A percentile compares a stretch with the other conserved stretches of the same genome.
phyloP scores from a whole-genome alignment of 768 basidiomycete genomes.

The Rhizopogon salebrosus region DNA sequence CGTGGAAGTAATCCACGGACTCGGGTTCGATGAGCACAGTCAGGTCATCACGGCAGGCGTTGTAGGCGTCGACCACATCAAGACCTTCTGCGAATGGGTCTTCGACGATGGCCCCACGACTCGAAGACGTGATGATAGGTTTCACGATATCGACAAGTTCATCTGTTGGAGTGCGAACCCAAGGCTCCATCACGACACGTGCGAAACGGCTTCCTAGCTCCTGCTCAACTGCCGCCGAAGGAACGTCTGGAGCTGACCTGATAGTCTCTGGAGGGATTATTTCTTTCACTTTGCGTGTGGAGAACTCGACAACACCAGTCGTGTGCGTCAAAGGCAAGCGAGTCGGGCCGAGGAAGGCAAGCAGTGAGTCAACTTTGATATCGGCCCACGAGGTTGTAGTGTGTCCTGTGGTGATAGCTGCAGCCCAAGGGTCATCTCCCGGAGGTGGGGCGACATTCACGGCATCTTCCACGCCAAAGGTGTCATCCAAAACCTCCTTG shows the following conservation, averaged over 20 bases:
- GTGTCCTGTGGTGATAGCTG: constrained; percentile 16
- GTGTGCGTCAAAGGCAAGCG: constrained; percentile 53
- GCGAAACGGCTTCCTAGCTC: constrained; percentile 38
- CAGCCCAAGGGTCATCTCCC: constrained; percentile 19
- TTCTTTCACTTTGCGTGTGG: constrained; percentile 51
- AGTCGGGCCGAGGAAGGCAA: constrained; percentile 48
- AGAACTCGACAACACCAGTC: constrained; percentile 58
- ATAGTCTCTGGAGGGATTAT: constrained; percentile 32
- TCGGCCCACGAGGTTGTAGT: constrained; percentile 27
- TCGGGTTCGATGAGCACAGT: constrained; percentile 23
- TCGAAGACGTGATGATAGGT: constrained; percentile 28
- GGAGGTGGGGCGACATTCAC: constrained; percentile 15
- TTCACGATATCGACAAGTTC: constrained; percentile 29
- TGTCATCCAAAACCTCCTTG: constrained; percentile 25
- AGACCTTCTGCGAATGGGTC: constrained; percentile 3
- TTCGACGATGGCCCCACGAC: constrained; percentile 19
- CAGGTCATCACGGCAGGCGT: constrained; percentile 27
- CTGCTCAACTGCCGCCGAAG: constrained; percentile 31
- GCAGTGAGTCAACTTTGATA: constrained; percentile 22
- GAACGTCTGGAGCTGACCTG: neutral
- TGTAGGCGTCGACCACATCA: constrained; percentile 26
- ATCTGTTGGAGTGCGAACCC: constrained; percentile 31
- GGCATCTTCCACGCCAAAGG: constrained; percentile 15
- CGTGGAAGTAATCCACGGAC: constrained; percentile 9
- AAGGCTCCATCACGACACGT: constrained; percentile 48